Conservation (phyloP, 2,329 filamentous ascomycete genomes). For the Coniochaeta hoffmannii region DNA sequence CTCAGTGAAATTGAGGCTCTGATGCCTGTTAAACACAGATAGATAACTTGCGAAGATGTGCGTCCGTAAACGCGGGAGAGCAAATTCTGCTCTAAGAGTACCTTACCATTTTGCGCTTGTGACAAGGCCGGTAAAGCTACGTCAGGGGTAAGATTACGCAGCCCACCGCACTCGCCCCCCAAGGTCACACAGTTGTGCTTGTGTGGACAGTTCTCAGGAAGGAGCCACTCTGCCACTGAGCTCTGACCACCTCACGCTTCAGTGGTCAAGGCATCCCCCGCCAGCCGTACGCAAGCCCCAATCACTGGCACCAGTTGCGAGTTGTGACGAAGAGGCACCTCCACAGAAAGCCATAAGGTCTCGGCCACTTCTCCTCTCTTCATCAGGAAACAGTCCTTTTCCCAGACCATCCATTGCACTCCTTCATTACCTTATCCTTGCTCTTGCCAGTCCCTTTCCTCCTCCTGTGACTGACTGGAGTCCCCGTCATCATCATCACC, state of each 20-base stretch:
- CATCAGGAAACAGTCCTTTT: background rate
- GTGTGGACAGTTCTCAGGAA: background rate
- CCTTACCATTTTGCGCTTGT: background rate
- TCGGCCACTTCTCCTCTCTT: background rate
- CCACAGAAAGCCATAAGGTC: background rate
- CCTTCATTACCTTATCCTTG: background rate
- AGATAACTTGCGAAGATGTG: too few species aligned
- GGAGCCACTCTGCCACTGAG: background rate
- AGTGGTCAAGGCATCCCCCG: background rate
- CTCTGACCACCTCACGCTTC: background rate
- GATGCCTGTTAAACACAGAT: too few species aligned
- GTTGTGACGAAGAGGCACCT: background rate
- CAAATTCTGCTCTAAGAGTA: too few species aligned
- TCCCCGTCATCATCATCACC: background rate
- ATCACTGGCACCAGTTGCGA: background rate
- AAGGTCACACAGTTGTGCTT: background rate
- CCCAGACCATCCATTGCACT: background rate
- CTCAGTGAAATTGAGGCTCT: too few species aligned
- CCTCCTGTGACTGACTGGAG: background rate
- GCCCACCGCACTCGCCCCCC: background rate
- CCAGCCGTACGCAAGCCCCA: background rate
- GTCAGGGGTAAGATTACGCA: conserved; percentile 1
- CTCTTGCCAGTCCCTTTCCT: background rate
- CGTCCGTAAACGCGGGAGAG: too few species aligned
- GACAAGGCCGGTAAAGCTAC: background rate